Evolutionary conservation across 192 early-diverging fungal species (phyloP).

Genomic region (Chytriomyces sp.): DNA sequence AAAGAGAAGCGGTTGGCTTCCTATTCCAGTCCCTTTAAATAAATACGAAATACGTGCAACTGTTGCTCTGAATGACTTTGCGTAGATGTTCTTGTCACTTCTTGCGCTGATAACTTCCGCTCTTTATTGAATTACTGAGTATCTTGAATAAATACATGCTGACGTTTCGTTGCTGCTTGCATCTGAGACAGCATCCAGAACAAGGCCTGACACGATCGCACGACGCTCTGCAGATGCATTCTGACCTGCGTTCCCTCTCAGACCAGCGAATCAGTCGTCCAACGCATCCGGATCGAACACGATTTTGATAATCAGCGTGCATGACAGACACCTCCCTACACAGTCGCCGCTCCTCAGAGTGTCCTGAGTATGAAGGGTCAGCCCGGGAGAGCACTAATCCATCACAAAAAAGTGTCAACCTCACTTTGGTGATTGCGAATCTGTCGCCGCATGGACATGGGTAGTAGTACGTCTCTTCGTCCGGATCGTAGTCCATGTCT

Average conservation of each 20-base stretch:
- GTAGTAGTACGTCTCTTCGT: slow-evolving; percentile 80
- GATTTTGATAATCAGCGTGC: slow-evolving; percentile 86
- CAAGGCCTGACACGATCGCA: background rate
- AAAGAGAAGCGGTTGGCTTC: no score
- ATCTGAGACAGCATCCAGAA: background rate
- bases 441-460: slow-evolving; percentile 98
- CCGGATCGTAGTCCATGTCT: slow-evolving; percentile 93
- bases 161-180: background rate
- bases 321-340: slow-evolving; percentile 89
- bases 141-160: background rate
- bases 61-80: no score
- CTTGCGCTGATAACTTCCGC: no score
- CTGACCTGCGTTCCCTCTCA: no score
- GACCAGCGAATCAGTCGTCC: slow-evolving; percentile 3
- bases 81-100: no score
- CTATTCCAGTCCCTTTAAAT: no score
- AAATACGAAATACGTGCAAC: no score
- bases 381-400: slow-evolving; percentile 35
- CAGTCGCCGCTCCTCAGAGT: slow-evolving; percentile 77
- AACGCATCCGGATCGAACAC: slow-evolving; percentile 80
- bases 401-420: background rate
- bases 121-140: background rate
- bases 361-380: background rate
- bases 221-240: background rate
- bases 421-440: slow-evolving; percentile 82